Evolutionary conservation across 495 filamentous ascomycete genomes (phyloP).

Genomic region (Astrothelium subdiscretum): DNA sequence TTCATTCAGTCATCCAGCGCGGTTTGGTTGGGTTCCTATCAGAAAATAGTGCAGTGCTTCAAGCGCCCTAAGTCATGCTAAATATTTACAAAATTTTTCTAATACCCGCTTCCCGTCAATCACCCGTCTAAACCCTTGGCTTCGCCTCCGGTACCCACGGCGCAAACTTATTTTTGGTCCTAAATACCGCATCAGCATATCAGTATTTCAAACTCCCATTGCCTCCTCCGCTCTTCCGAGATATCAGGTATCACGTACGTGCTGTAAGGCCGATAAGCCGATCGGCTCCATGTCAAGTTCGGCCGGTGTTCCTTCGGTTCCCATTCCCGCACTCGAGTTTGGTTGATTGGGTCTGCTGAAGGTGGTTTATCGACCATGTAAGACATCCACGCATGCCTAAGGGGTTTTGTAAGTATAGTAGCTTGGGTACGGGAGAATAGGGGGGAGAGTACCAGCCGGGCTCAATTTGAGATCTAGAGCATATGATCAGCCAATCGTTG

Average conservation of each 20-base stretch:
- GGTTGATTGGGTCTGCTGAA: slow-evolving; percentile 56
- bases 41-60: too few relatives aligned
- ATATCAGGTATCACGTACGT: slow-evolving; percentile 50
- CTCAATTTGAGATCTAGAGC: slow-evolving; percentile 66
- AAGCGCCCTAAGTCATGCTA: too few relatives aligned
- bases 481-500: not conserved
- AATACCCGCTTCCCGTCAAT: not conserved
- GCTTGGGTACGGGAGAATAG: too few relatives aligned
- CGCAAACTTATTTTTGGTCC: slow-evolving; percentile 28
- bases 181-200: slow-evolving; percentile 13
- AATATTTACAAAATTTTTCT: not conserved
- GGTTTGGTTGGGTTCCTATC: too few relatives aligned
- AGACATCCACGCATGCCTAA: slow-evolving; percentile 91
- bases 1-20: too few relatives aligned
- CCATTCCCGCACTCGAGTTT: slow-evolving; percentile 57
- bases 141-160: slow-evolving; percentile 29
- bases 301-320: slow-evolving; percentile 62
- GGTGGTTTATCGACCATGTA: slow-evolving; percentile 88
- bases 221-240: not conserved
- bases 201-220: not conserved
- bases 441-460: slow-evolving; percentile 62
- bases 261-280: slow-evolving; percentile 82
- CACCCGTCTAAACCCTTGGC: slow-evolving; percentile 1
- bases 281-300: slow-evolving; percentile 60
- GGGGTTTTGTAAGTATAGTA: not conserved